Conservation (phyloP, 2,329 filamentous ascomycete genomes). For the Colletotrichum cuscutae region DNA sequence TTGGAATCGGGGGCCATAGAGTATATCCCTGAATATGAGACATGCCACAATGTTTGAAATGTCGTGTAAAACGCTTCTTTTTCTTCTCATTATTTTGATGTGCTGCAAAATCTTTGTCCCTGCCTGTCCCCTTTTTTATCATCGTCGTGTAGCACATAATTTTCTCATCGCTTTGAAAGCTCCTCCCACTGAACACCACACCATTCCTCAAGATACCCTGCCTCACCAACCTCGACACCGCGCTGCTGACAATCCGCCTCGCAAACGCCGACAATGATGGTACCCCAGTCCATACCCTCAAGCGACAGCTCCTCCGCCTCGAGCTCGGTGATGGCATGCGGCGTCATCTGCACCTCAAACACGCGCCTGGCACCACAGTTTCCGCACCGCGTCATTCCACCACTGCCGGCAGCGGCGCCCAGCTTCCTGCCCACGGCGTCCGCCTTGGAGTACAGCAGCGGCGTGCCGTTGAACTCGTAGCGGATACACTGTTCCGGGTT, state of each 20-base stretch:
- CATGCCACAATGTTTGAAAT: constrained; percentile 31
- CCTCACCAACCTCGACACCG: constrained; percentile 67
- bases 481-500: constrained; percentile 86
- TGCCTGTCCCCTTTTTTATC: constrained; percentile 41
- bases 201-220: constrained; percentile 94
- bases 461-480: constrained; percentile 79
- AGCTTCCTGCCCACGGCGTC: constrained; percentile 80
- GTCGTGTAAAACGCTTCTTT: constrained; percentile 8
- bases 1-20: constrained; percentile 36
- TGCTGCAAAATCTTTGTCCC: constrained; percentile 5
- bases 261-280: constrained; percentile 88
- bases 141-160: constrained; percentile 21
- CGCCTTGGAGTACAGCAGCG: constrained; percentile 82
- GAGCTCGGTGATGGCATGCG: constrained; percentile 88
- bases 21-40: constrained; percentile 37
- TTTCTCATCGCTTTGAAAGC: constrained; percentile 53
- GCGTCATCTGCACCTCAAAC: constrained; percentile 93
- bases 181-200: constrained; percentile 99
- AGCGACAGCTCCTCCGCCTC: constrained; percentile 79
- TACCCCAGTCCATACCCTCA: constrained; percentile 99
- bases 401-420: constrained; percentile 38
- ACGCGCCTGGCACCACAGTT: constrained; percentile 80
- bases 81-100: neutral
- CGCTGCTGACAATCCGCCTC: constrained; percentile 77
- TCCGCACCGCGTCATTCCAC: constrained; percentile 75